Evolutionary conservation across 2,329 filamentous ascomycete genomes (phyloP).

Genomic region (Aureobasidium sp.): DNA sequence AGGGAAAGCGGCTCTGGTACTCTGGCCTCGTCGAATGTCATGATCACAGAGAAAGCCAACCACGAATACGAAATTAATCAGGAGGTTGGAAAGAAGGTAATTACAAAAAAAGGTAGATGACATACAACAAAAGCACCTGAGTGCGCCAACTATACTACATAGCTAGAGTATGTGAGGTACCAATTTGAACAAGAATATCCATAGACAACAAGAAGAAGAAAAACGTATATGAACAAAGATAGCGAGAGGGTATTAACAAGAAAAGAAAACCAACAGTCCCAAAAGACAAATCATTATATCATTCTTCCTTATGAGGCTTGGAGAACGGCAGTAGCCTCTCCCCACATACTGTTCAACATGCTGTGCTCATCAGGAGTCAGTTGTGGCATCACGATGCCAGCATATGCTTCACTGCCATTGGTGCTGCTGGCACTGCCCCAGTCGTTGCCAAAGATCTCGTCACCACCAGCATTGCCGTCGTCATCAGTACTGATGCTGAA

Average conservation of each 20-base stretch:
- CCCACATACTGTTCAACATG: conserved; percentile 11
- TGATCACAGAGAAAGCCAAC: too few relatives aligned
- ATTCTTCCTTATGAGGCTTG: neutral
- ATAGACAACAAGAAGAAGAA: too few relatives aligned
- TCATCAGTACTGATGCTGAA: conserved; percentile 50
- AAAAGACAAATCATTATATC: neutral
- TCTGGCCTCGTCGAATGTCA: too few relatives aligned
- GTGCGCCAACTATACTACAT: neutral
- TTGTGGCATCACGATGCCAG: conserved; percentile 24
- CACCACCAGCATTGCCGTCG: conserved; percentile 49
- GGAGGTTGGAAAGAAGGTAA: neutral
- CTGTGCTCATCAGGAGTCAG: conserved; percentile 17
- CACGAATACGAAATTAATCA: neutral
- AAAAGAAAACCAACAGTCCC: neutral
- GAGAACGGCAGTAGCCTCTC: neutral
- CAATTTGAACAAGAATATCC: neutral
- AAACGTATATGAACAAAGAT: too few relatives aligned
- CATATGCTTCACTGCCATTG: conserved; percentile 18
- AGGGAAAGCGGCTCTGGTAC: too few relatives aligned
- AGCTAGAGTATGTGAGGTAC: neutral
- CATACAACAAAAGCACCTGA: neutral
- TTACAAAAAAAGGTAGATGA: neutral
- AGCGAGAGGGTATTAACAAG: neutral
- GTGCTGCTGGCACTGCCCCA: conserved; percentile 16
- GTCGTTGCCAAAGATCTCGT: conserved; percentile 31